These are phyloP conservation scores for Pinus albicaulis DNA, from an alignment of 75 land plant species.

Conservation along the genomic window DNA sequence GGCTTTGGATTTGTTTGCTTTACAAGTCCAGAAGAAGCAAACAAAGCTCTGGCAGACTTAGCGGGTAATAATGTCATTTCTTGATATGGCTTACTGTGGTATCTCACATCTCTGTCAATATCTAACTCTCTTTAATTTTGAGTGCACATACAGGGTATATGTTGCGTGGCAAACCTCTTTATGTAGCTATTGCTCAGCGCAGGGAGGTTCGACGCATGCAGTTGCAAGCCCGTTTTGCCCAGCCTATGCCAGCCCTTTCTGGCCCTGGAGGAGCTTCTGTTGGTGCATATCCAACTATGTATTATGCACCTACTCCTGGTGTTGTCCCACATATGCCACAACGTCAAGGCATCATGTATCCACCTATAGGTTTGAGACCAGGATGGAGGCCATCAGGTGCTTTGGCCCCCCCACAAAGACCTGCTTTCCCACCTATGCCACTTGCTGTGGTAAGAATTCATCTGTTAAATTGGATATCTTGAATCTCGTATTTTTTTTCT, in stretches of 20 bases:
- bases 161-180: conserved; percentile 63
- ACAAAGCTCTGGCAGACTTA: conserved; percentile 44
- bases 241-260: conserved; percentile 29
- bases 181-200: conserved; percentile 73
- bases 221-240: conserved; percentile 39
- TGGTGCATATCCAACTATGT: conserved; percentile 52
- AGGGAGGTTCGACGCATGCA: conserved; percentile 74
- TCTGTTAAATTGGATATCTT: neutral
- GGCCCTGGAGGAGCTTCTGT: conserved; percentile 44
- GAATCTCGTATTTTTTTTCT: neutral
- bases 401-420: conserved; percentile 36
- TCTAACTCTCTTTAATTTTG: neutral
- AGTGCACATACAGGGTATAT: conserved; percentile 39
- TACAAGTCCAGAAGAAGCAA: conserved; percentile 62
- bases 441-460: conserved; percentile 28
- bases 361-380: conserved; percentile 44
- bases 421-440: conserved; percentile 45
- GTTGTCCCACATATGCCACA: conserved; percentile 40
- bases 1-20: conserved; percentile 88
- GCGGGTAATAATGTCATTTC: conserved; percentile 34
- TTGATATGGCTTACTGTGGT: neutral
- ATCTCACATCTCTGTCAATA: neutral
- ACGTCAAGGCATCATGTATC: conserved; percentile 66
- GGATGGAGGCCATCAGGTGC: conserved; percentile 55
- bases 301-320: conserved; percentile 43